Conservation (phyloP, 2,329 filamentous ascomycete genomes). For the Fusarium penzigii region DNA sequence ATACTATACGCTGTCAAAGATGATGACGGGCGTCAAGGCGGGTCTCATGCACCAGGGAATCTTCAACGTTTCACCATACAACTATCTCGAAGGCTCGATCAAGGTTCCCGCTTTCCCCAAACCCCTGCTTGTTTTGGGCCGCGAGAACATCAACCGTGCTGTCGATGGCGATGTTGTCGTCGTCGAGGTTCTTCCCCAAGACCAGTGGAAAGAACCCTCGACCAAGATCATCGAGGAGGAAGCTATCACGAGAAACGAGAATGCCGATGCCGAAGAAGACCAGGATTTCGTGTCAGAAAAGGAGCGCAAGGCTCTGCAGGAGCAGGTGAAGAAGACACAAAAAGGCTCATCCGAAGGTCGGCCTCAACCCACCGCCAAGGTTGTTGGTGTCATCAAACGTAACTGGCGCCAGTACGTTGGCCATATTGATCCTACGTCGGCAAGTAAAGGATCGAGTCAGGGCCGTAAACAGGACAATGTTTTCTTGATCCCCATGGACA, state of each 20-base stretch:
- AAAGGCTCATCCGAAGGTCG: slow-evolving; percentile 73
- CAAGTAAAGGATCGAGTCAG: slow-evolving; percentile 70
- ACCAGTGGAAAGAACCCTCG: slow-evolving; percentile 96
- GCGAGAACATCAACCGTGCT: slow-evolving; percentile 94
- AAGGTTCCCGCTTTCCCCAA: slow-evolving; percentile 90
- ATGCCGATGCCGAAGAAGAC: slow-evolving; percentile 79
- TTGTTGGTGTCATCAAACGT: slow-evolving; percentile 89
- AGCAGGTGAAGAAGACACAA: slow-evolving; percentile 86
- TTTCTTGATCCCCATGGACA: slow-evolving; percentile 97
- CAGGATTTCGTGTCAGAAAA: slow-evolving; percentile 81
- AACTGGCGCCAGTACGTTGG: slow-evolving; percentile 99
- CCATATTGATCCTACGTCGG: slow-evolving; percentile 86
- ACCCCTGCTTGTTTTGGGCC: slow-evolving; percentile 80
- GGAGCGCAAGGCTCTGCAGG: slow-evolving; percentile 83
- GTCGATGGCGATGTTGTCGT: slow-evolving; percentile 92
- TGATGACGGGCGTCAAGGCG: slow-evolving; percentile 90
- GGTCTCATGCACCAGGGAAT: slow-evolving; percentile 90
- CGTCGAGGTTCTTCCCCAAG: slow-evolving; percentile 87
- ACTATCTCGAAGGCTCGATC: slow-evolving; percentile 93
- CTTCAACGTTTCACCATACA: slow-evolving; percentile 96
- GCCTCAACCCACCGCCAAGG: slow-evolving; percentile 85
- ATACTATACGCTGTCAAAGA: slow-evolving; percentile 83
- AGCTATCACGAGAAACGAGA: slow-evolving; percentile 87
- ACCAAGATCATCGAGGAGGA: slow-evolving; percentile 97
- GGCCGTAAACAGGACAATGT: slow-evolving; percentile 88